phyloP scores from a whole-genome alignment of 1,284 basidiomycete genomes.

The Boletus smithii region DNA sequence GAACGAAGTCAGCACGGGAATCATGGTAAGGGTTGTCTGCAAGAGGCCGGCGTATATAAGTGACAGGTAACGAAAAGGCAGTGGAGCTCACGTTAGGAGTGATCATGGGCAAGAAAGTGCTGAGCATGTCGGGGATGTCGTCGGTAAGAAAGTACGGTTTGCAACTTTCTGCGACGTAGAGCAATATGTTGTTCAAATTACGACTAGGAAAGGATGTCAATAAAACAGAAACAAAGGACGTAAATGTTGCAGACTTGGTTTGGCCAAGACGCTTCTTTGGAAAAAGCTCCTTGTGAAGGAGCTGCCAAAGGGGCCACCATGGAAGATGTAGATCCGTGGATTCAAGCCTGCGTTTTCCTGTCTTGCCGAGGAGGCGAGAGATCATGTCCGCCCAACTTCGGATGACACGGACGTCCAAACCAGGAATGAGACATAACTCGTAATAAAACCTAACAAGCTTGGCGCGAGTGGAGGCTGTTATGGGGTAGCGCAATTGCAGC shows the following conservation, averaged over 20 bases:
- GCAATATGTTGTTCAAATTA: conserved; percentile 33
- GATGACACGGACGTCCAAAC: conserved; percentile 58
- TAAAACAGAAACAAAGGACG: conserved; percentile 25
- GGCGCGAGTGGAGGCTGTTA: conserved; percentile 69
- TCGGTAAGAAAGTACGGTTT: conserved; percentile 90
- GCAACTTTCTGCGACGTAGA: conserved; percentile 75
- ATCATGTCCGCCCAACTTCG: conserved; percentile 59
- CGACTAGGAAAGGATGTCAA: conserved; percentile 20
- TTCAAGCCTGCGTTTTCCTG: conserved; percentile 46
- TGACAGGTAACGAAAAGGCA: not conserved
- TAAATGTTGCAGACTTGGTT: conserved; percentile 45
- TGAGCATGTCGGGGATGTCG: conserved; percentile 88
- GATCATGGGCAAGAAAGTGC: conserved; percentile 59
- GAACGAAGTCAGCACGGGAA: conserved; percentile 74
- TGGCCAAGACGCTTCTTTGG: conserved; percentile 47
- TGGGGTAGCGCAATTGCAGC: conserved; percentile 80
- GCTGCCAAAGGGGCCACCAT: conserved; percentile 61
- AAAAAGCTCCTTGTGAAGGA: conserved; percentile 60
- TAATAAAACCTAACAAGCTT: conserved; percentile 81
- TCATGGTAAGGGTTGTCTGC: conserved; percentile 62
- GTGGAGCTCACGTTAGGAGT: conserved; percentile 25
- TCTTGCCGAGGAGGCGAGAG: conserved; percentile 43
- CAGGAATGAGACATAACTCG: conserved; percentile 79
- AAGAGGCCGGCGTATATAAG: not conserved
- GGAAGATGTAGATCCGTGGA: conserved; percentile 55